A percentile compares a stretch with the other conserved stretches of the same genome.
Evolutionary conservation across 306 rosid species (phyloP).

Genomic region (Purshia tridentata): DNA sequence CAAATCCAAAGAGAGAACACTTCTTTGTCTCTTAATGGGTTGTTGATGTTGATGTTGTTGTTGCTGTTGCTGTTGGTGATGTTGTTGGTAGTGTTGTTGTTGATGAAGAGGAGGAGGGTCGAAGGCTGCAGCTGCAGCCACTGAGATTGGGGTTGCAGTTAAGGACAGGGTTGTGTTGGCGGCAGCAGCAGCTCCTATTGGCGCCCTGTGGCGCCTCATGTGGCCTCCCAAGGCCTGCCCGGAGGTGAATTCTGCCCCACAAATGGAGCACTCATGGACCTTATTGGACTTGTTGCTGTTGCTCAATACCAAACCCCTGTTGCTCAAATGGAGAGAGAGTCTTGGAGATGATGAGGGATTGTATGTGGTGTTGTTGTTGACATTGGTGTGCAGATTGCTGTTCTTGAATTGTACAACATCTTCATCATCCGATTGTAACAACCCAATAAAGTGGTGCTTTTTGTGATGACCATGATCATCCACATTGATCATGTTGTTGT

Average conservation of each 20-base stretch:
- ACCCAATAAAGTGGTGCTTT: slow-evolving; percentile 17
- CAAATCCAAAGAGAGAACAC: slow-evolving; percentile 63
- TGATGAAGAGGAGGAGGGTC: slow-evolving; percentile 19
- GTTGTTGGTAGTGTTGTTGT: not conserved
- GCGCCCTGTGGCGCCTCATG: slow-evolving; percentile 80
- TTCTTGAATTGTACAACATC: slow-evolving; percentile 40
- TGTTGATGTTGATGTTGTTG: slow-evolving; percentile 9
- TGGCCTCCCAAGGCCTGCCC: slow-evolving; percentile 96
- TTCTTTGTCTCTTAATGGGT: slow-evolving; percentile 49
- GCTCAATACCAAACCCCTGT: slow-evolving; percentile 31
- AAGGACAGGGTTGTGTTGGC: slow-evolving; percentile 43
- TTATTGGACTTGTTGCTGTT: slow-evolving; percentile 44
- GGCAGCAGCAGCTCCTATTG: slow-evolving; percentile 18
- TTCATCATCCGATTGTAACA: slow-evolving; percentile 49
- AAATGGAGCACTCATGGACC: slow-evolving; percentile 78
- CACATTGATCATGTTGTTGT: slow-evolving; percentile 20
- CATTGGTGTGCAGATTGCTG: not conserved
- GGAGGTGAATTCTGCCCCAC: slow-evolving; percentile 82
- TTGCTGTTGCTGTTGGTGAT: slow-evolving; percentile 24
- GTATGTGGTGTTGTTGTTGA: slow-evolving; percentile 1
- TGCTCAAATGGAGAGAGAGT: slow-evolving; percentile 50
- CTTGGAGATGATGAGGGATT: slow-evolving; percentile 9
- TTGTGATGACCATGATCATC: slow-evolving; percentile 8
- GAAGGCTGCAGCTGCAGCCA: slow-evolving; percentile 17
- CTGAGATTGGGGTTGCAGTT: slow-evolving; percentile 36